Base-by-base conservation (phyloP, 306 rosid species). In the Arachis hypogaea region DNA sequence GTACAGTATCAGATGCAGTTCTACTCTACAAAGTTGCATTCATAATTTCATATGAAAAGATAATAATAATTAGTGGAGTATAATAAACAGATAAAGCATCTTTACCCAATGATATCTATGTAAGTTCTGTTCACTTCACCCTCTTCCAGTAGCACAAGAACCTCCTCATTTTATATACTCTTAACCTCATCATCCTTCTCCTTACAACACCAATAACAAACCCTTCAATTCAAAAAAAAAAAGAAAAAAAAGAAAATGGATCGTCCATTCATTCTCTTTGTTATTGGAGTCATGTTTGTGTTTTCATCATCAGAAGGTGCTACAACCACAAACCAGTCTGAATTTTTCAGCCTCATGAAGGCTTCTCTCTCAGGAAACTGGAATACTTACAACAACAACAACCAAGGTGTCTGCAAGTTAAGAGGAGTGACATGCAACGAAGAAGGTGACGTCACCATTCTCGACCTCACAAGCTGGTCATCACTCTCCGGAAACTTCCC, bases 401-500 rank as follows among this genome's bases (percentile, higher is more conserved):
- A 14, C 8, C 22, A 51, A 4, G 18, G 7, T n/a, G 40, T 78
- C 59, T 95, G 99, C 47, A 72, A 80, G 81, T 82, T 90, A 88
- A 72, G 85, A 2, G 98, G 99, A 14, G 83, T 95, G 6, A 11
- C 47, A 2, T 95, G 99, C 73, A 81, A 95, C 73, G 58, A 60
- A 40, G 33, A 84, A 68, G 87, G 89, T 2, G 68, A 66, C 0
- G 89, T 95, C 11, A 69, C 78, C 57, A 46, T 30, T 59, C 72
- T 94, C 6, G 92, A 89, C 84, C 42, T 94, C 56, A 59, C 87
- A 47, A 63, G 85, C 6, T 67, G 86, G 88, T 78, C 84, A 1
- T 78, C 84, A 1, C 85, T 90, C 44, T 82, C 88, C 0, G 97
- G 99, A 5, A 60, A 67, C 10, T 95, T 95, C 72, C 98, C 98